phyloP scores from a whole-genome alignment of 108 stramenopile species.

The Skeletonema grethae region DNA sequence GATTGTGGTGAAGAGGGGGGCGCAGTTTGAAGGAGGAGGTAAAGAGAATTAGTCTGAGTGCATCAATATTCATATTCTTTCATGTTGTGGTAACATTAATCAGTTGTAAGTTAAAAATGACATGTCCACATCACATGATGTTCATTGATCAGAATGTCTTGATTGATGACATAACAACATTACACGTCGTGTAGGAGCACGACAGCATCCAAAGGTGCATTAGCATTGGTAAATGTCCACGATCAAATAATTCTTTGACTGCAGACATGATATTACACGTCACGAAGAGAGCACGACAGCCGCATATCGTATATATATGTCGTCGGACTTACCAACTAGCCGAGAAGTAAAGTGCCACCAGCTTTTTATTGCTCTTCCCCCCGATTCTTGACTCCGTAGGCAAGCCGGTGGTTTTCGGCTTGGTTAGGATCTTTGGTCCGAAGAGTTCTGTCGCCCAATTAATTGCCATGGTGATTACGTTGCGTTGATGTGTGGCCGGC shows the following conservation, averaged over 20 bases:
- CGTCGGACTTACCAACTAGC: conserved; percentile 40
- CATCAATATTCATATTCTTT: not conserved
- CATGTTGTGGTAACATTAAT: not conserved
- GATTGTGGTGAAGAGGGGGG: not conserved
- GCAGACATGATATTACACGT: conserved; percentile 1
- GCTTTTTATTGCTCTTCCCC: conserved; percentile 37
- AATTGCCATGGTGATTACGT: not conserved
- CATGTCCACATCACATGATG: too few relatives aligned
- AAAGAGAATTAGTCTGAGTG: conserved; percentile 1
- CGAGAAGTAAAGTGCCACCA: conserved; percentile 74
- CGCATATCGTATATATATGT: not conserved
- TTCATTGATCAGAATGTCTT: too few relatives aligned
- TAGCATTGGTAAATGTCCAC: too few relatives aligned
- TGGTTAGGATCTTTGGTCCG: conserved; percentile 39
- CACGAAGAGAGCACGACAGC: not conserved
- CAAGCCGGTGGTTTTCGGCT: conserved; percentile 27
- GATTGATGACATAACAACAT: too few relatives aligned
- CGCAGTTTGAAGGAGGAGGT: not conserved
- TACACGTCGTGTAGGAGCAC: too few relatives aligned
- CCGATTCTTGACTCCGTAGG: conserved; percentile 43
- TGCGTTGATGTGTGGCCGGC: too few relatives aligned
- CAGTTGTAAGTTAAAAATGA: too few relatives aligned
- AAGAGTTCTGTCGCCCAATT: conserved; percentile 30
- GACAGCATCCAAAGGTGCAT: too few relatives aligned
- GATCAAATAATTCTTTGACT: not conserved